These are phyloP conservation scores for Lichtheimia ramosa DNA, from an alignment of 371 early-diverging fungal genomes.

Conservation along the genomic window DNA sequence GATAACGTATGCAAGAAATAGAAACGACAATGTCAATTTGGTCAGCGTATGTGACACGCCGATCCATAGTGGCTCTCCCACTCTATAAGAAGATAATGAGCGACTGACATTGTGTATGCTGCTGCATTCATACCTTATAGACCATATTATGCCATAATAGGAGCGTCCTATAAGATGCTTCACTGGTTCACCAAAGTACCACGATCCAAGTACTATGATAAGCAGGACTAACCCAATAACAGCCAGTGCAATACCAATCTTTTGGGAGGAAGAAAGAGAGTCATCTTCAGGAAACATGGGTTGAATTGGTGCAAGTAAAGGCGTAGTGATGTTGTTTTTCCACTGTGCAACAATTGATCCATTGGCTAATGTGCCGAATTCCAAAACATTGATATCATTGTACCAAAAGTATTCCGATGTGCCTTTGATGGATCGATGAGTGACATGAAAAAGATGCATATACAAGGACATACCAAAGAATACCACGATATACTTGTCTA, in stretches of 20 bases:
- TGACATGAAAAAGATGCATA: not conserved
- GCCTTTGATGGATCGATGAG: not conserved
- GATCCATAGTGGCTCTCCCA: slow-evolving; percentile 14
- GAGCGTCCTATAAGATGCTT: slow-evolving; percentile 3
- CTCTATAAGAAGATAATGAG: not conserved
- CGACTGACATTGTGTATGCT: not conserved
- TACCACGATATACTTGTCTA: slow-evolving; percentile 1
- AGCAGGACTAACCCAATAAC: not conserved
- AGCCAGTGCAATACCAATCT: slow-evolving; percentile 6
- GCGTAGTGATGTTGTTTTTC: not conserved
- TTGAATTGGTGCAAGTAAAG: not conserved
- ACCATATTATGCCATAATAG: slow-evolving; percentile 6
- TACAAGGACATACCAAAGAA: not conserved
- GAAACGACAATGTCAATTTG: slow-evolving; percentile 1
- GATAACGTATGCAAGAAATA: slow-evolving; percentile 6
- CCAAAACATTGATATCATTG: slow-evolving; percentile 3
- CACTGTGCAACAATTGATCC: not conserved
- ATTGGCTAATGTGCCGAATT: not conserved
- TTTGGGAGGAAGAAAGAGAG: not conserved
- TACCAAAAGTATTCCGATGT: slow-evolving; percentile 13
- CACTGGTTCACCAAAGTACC: slow-evolving; percentile 3
- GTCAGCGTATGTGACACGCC: slow-evolving; percentile 17
- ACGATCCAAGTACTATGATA: not conserved
- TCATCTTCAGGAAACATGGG: not conserved
- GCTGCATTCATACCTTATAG: not conserved